These are phyloP conservation scores for Brassica hybrid DNA, from an alignment of 441 rosid species.

Conservation along the genomic window DNA sequence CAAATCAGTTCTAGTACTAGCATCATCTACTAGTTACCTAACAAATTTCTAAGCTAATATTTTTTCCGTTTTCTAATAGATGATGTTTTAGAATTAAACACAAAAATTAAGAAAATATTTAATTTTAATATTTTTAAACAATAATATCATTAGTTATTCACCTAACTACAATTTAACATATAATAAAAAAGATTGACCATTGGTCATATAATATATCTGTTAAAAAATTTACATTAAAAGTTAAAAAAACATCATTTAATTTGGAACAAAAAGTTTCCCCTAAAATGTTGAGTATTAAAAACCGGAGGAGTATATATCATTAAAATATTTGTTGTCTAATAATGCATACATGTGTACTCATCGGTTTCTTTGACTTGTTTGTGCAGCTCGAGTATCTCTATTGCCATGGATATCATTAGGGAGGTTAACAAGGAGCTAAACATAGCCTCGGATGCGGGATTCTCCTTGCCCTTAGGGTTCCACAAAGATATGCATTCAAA, in stretches of 20 bases:
- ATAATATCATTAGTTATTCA: too few species aligned
- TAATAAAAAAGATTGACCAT: too few species aligned
- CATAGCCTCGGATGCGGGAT: background rate
- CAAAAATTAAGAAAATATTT: too few species aligned
- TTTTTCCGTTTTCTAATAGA: too few species aligned
- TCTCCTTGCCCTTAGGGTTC: background rate
- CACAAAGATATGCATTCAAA: background rate
- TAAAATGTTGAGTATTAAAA: too few species aligned
- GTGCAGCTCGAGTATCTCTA: slow-evolving; percentile 12
- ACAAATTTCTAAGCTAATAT: background rate
- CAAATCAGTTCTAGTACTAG: background rate
- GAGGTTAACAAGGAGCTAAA: slow-evolving; percentile 20
- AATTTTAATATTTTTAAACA: too few species aligned
- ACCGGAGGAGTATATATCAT: background rate
- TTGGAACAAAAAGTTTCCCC: too few species aligned
- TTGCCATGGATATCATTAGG: background rate
- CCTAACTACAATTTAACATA: too few species aligned
- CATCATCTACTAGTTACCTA: background rate
- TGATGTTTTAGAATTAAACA: too few species aligned
- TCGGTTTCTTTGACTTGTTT: slow-evolving; percentile 16
- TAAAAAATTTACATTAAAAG: too few species aligned
- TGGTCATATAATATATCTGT: too few species aligned
- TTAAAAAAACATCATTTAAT: too few species aligned
- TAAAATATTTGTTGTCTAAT: slow-evolving; percentile 2
- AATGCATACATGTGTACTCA: background rate